Evolutionary conservation across 352 stramenopile species (phyloP), one percentile per base, ranked within the genome.

Genomic region (Phytopythium litorale): DNA sequence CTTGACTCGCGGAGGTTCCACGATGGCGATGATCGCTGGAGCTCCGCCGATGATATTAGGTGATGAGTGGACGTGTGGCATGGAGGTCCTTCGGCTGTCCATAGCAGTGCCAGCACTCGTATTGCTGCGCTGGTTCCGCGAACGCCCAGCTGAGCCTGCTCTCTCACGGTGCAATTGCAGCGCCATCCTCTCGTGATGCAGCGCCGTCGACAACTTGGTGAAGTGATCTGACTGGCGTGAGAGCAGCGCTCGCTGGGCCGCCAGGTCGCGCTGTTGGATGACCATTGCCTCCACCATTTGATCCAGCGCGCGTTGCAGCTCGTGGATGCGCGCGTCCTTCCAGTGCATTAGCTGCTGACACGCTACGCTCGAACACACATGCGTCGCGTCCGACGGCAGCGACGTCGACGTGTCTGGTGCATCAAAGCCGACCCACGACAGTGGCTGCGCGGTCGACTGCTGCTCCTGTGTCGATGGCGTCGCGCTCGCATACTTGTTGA

Each of bases 221-320:
- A 74, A 51, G 45, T 79, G 71, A 33, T 79, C 71, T 2, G 71
- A 67, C 49, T 79, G 68, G 7, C 66, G 60, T 1, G 71, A 64
- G 3, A 79, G 63, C 37, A 72, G 73, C 6, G 68, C 50, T 28
- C 71, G 68, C 52, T 79, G 71, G 7, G 63, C 66, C 16, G 68
- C 60, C 46, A 79, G 65, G 50, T 79, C 72, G 16, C 69, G 63
- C 40, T 76, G 72, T 56, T 79, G 72, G 28, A 79, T 79, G 23
- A 61, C 66, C 72, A 79, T 79, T 4, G 66, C 69, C 23, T 76
- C 68, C 1, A 71, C 66, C 63, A 79, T 75, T 53, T 76, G 68
- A 53, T 79, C 72, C 1, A 79, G 64, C 13, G 72, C 72, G 7
- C 66, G 62, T 46, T 76, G 72, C 23, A 79, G 59, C 55, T 76